A percentile compares a stretch with the other conserved stretches of the same genome.
Evolutionary conservation across 2,329 filamentous ascomycete genomes (phyloP).

Genomic region (Fusarium longipes): DNA sequence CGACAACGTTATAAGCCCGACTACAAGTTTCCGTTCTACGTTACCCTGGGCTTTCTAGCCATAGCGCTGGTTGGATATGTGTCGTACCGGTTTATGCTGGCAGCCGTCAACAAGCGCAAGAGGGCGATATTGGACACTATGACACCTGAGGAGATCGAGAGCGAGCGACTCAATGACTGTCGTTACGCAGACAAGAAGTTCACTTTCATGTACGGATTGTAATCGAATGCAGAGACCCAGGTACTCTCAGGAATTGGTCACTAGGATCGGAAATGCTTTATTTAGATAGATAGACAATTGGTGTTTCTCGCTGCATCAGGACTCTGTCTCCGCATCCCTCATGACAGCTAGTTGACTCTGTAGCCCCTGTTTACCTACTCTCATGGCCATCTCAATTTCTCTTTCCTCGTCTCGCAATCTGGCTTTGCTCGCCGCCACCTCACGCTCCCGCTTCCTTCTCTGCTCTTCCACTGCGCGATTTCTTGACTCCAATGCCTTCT

Average conservation of each 20-base stretch:
- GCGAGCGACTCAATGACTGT: slow-evolving; percentile 41
- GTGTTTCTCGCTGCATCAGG: slow-evolving; percentile 22
- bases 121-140: slow-evolving; percentile 28
- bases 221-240: not conserved
- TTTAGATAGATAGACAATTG: slow-evolving; percentile 18
- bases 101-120: slow-evolving; percentile 39
- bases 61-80: slow-evolving; percentile 41
- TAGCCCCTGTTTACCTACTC: slow-evolving; percentile 73
- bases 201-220: slow-evolving; percentile 46
- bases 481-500: slow-evolving; percentile 74
- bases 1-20: slow-evolving; percentile 38
- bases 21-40: slow-evolving; percentile 45
- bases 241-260: not conserved
- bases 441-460: slow-evolving; percentile 68
- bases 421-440: slow-evolving; percentile 70
- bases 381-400: slow-evolving; percentile 76
- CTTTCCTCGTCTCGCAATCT: slow-evolving; percentile 73
- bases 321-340: slow-evolving; percentile 40
- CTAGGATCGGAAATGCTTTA: slow-evolving; percentile 14
- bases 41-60: slow-evolving; percentile 40
- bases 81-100: slow-evolving; percentile 38
- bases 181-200: slow-evolving; percentile 47
- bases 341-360: slow-evolving; percentile 66
- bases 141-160: slow-evolving; percentile 41
- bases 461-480: slow-evolving; percentile 72